Evolutionary conservation across 257 asterid species (phyloP), one percentile per base, ranked within the genome.

Genomic region (Jaltomata sinuosa): DNA sequence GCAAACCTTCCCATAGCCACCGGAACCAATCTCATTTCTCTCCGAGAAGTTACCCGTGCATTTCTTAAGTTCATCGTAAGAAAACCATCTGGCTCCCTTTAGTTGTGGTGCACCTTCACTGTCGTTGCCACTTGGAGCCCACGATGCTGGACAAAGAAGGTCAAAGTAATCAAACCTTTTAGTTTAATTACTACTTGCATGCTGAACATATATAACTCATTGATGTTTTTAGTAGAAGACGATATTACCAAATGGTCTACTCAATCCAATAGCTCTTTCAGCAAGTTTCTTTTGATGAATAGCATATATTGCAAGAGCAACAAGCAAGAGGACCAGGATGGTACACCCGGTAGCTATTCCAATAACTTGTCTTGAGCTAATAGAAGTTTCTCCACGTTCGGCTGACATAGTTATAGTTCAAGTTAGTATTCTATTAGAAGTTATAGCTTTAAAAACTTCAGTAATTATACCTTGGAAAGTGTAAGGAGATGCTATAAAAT

Each of bases 21-120:
- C 99, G 1, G 97, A 93, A n/a, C 98, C 98, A 80, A 95, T 89
- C 87, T 87, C 95, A 85, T 95, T 95, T 87, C 89, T 91, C 53
- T 90, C 87, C 1, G 95, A 93, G 87, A 97, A 97, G 91, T 95
- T 94, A 57, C 85, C 88, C 12, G 98, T 92, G 89, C 92, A 89
- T 91, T 91, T 95, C 90, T 93, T 97, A 83, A 97, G 94, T 88
- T 97, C 99, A 22, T 95, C 99, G 22, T 90, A 95, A 29, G 98
- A 94, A 90, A 97, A 97, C 97, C 97, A 94, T 87, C 98, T 90
- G 0, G 98, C 96, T 42, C 99, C 99, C 92, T 95, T 94, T 65
- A 97, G 92, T 86, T 97, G 98, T 11, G 99, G 99, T 27, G 97
- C 98, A 15, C 98, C 94, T 84, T 98, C 98, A 61, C 98, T 96